These are phyloP conservation scores for Ephemerocybe angulata DNA, from an alignment of 768 basidiomycete species.

Conservation along the genomic window DNA sequence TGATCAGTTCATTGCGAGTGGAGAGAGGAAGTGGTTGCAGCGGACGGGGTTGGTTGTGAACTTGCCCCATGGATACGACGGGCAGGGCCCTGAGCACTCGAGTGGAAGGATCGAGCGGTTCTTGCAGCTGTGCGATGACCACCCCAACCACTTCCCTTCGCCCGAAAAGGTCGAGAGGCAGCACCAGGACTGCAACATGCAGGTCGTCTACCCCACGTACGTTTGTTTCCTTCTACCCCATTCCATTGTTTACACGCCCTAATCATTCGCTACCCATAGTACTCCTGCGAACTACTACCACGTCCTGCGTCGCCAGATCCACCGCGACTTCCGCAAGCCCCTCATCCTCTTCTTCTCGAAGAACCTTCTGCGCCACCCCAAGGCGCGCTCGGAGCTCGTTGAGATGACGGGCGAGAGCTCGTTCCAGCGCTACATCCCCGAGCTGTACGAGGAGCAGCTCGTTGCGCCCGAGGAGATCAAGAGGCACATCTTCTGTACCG, in stretches of 20 bases:
- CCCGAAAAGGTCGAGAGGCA: constrained; percentile 88
- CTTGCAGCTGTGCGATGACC: constrained; percentile 96
- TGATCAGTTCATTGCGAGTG: constrained; percentile 97
- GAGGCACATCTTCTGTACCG: constrained; percentile 68
- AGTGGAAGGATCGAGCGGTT: constrained; percentile 94
- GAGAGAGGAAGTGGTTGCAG: constrained; percentile 97
- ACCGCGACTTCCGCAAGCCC: constrained; percentile 98
- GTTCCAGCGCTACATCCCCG: constrained; percentile 94
- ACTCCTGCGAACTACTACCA: constrained; percentile 99
- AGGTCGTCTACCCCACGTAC: constrained; percentile 95
- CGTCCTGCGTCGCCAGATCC: constrained; percentile 92
- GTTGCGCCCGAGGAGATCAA: constrained; percentile 83
- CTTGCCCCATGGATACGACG: constrained; percentile 95
- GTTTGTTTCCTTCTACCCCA: constrained; percentile 23
- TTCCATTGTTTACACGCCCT: constrained; percentile 9
- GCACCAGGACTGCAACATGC: constrained; percentile 99
- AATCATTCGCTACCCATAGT: constrained; percentile 31
- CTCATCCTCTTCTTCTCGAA: constrained; percentile 98
- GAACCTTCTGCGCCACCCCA: constrained; percentile 90
- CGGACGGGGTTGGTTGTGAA: constrained; percentile 85
- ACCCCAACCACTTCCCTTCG: constrained; percentile 86
- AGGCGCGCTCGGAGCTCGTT: constrained; percentile 76
- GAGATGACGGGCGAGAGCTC: constrained; percentile 88
- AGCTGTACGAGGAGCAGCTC: constrained; percentile 61
- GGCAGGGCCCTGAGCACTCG: constrained; percentile 97